Conservation (phyloP, 352 stramenopile genomes). For the Pythium oligandrum region DNA sequence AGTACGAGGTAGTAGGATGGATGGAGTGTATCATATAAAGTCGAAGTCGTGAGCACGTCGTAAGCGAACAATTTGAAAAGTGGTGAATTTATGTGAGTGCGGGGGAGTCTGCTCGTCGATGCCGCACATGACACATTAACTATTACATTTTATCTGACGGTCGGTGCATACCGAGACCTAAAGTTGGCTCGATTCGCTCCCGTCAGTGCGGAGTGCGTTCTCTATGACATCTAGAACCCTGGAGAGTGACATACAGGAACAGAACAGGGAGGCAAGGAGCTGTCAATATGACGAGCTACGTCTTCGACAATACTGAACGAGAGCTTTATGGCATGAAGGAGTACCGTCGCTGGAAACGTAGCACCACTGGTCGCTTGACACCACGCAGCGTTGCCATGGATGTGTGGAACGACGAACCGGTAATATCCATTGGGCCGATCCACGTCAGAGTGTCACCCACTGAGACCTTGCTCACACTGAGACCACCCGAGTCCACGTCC, state of each 20-base stretch:
- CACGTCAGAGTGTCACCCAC: constrained; percentile 74
- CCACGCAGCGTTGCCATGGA: constrained; percentile 81
- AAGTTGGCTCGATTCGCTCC: no score
- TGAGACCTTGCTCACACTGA: constrained; percentile 63
- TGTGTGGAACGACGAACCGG: constrained; percentile 72
- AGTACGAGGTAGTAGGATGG: background rate
- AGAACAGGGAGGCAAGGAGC: background rate
- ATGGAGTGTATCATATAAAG: background rate
- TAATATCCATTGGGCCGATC: constrained; percentile 77
- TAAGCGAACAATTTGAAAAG: no score
- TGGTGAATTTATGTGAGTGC: no score
- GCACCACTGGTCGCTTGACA: constrained; percentile 74
- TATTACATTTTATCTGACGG: constrained; percentile 20
- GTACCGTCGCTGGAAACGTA: constrained; percentile 52
- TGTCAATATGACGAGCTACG: no score
- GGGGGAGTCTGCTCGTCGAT: no score
- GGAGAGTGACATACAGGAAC: constrained; percentile 1
- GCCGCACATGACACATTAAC: constrained; percentile 14
- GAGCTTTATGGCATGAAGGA: no score
- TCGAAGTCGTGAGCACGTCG: no score
- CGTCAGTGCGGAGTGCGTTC: background rate
- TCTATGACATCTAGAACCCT: constrained; percentile 18
- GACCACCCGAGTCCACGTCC: constrained; percentile 67
- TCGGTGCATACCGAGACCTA: no score
- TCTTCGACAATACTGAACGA: no score